Evolutionary conservation across 306 rosid species (phyloP).

Genomic region (Begonia loranthoides): DNA sequence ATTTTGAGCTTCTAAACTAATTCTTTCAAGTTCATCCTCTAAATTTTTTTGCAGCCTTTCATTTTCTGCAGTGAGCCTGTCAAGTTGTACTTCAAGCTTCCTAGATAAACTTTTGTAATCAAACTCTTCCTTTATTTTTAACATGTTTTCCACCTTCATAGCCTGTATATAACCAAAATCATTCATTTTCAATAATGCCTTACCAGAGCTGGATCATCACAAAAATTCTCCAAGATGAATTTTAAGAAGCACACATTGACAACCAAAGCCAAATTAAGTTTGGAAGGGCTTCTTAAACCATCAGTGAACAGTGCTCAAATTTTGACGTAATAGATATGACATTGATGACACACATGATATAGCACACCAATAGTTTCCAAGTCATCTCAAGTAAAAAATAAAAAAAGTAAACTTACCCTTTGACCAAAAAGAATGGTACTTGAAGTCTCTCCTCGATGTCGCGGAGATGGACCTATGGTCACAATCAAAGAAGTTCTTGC

Average conservation of each 20-base stretch:
- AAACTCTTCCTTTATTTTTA: conserved; percentile 94
- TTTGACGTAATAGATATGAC: background rate
- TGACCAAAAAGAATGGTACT: conserved; percentile 93
- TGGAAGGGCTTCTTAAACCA: too few relatives aligned
- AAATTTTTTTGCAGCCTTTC: conserved; percentile 85
- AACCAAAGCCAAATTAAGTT: too few relatives aligned
- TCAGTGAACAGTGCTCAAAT: too few relatives aligned
- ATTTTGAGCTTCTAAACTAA: conserved; percentile 57
- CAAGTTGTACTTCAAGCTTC: conserved; percentile 81
- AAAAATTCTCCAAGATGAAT: too few relatives aligned
- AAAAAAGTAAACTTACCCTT: conserved; percentile 49
- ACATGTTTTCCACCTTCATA: conserved; percentile 97
- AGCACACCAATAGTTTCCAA: too few relatives aligned
- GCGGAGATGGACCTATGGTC: conserved; percentile 97
- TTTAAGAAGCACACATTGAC: too few relatives aligned
- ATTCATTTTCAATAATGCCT: background rate
- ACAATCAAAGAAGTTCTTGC: conserved; percentile 94
- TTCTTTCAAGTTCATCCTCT: conserved; percentile 72
- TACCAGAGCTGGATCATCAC: too few relatives aligned
- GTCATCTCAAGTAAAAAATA: background rate
- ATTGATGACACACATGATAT: background rate
- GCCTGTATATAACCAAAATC: conserved; percentile 34
- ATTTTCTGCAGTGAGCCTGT: conserved; percentile 79
- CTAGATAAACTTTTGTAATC: conserved; percentile 92
- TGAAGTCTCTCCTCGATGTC: conserved; percentile 96